Base-by-base conservation (phyloP, 1,139 yeast species). In the Debaryomyces psychrophilus region DNA sequence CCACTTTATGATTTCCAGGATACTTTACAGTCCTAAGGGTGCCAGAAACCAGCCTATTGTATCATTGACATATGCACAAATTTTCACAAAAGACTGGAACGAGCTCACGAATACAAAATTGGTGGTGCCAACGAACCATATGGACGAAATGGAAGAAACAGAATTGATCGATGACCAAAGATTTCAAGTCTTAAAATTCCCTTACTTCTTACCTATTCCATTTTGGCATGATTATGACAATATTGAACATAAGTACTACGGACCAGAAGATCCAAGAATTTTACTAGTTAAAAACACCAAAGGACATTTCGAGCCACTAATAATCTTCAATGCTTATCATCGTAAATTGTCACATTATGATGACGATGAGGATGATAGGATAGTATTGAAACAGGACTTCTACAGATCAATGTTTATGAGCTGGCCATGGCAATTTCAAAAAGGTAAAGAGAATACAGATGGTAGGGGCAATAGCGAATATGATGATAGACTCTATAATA, bases 241-340 rank as follows among this genome's bases (percentile, higher is more conserved):
- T 20, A 48, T 55, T n/a, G 48, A 56, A 2, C 50, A 50, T n/a
- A 56, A 56, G 37, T 71, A 58, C 48, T 64, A 69, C 44, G 79
- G 79, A 0, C 72, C 78, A 1, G 78, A 74, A 52, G 79, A 74
- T 49, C 76, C 79, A 2, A 60, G 77, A 31, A 56, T 73, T 5
- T 45, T 73, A 3, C 51, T 73, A 8, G 65, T 68, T 6, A 61
- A 58, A 37, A 71, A 69, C 48, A 48, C 56, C 8, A 48, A 53
- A 14, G 73, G 75, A 0, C 53, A 59, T 44, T 71, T 68, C 34
- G 77, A 73, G 47, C 78, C 77, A 0, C 44, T 71, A 20, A 52
- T 73, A 35, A 49, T 71, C 4, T 73, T 58, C 52, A 73, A 73
- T 49, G 54, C 67, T 3, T 56, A 61, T 42, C 74, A 68, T 48